A percentile compares a stretch with the other conserved stretches of the same genome.
Evolutionary conservation across 2,329 filamentous ascomycete species (phyloP).

Genomic region (Talaromyces amestolkiae): DNA sequence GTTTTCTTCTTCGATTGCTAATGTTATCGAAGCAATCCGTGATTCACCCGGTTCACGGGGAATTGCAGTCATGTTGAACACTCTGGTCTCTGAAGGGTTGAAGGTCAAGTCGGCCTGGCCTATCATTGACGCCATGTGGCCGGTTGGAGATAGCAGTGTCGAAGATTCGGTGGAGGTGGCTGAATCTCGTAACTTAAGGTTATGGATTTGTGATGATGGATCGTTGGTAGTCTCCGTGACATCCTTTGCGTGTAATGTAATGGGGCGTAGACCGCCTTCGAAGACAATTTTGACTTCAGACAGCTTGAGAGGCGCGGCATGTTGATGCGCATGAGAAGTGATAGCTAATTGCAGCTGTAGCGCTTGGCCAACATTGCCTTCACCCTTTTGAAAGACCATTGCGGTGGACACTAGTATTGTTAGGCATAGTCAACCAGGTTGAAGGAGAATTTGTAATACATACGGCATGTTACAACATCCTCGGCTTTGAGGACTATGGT

Average conservation of each 20-base stretch:
- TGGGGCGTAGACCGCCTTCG: slow-evolving; percentile 48
- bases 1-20: slow-evolving; percentile 61
- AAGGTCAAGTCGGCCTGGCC: slow-evolving; percentile 66
- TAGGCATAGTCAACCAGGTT: slow-evolving; percentile 18
- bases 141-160: slow-evolving; percentile 33
- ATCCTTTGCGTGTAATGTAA: slow-evolving; percentile 40
- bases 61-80: slow-evolving; percentile 69
- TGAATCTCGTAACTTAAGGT: slow-evolving; percentile 36
- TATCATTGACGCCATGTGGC: slow-evolving; percentile 44
- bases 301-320: slow-evolving; percentile 48
- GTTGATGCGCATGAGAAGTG: slow-evolving; percentile 47
- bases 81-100: slow-evolving; percentile 62
- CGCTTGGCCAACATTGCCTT: slow-evolving; percentile 60
- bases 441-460: slow-evolving; percentile 25
- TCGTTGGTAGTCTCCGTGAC: slow-evolving; percentile 25
- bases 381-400: slow-evolving; percentile 53
- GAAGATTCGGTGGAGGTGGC: slow-evolving; percentile 28
- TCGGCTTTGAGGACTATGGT: slow-evolving; percentile 49
- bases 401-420: slow-evolving; percentile 46
- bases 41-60: slow-evolving; percentile 81
- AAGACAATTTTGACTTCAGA: slow-evolving; percentile 53
- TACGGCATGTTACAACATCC: slow-evolving; percentile 49
- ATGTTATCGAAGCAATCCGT: slow-evolving; percentile 60
- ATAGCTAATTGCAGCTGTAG: slow-evolving; percentile 57
- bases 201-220: slow-evolving; percentile 29